These are phyloP conservation scores for Diaporthe sp. DNA, from an alignment of 2,329 filamentous ascomycete genomes.

Conservation along the genomic window DNA sequence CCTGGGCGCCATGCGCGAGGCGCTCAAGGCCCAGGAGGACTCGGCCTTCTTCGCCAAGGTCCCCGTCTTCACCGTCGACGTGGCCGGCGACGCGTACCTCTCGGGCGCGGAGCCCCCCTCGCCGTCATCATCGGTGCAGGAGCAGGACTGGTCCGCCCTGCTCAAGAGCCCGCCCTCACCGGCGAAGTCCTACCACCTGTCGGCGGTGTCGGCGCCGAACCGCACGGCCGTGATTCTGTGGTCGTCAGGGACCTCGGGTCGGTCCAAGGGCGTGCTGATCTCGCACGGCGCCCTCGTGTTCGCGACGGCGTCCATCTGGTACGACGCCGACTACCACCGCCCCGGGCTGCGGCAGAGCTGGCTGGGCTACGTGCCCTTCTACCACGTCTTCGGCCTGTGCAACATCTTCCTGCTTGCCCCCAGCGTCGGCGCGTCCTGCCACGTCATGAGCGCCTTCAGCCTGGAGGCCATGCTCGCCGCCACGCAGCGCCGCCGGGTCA, in stretches of 20 bases:
- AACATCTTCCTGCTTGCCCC: slow-evolving; percentile 72
- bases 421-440: slow-evolving; percentile 68
- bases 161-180: slow-evolving; percentile 63
- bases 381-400: slow-evolving; percentile 72
- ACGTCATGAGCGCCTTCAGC: slow-evolving; percentile 79
- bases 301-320: slow-evolving; percentile 63
- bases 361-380: slow-evolving; percentile 79
- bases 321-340: slow-evolving; percentile 62
- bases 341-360: slow-evolving; percentile 53
- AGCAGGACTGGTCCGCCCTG: slow-evolving; percentile 73
- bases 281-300: slow-evolving; percentile 77
- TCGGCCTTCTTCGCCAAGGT: slow-evolving; percentile 54
- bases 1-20: slow-evolving; percentile 51
- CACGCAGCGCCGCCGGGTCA: slow-evolving; percentile 74
- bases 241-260: slow-evolving; percentile 76
- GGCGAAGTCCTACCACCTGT: slow-evolving; percentile 53
- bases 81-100: slow-evolving; percentile 53
- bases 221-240: slow-evolving; percentile 68
- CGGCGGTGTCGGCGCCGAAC: slow-evolving; percentile 60
- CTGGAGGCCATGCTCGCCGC: slow-evolving; percentile 74
- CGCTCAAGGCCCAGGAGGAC: slow-evolving; percentile 53
- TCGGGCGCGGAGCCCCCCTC: not conserved
- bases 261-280: slow-evolving; percentile 82
- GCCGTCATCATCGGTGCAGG: slow-evolving; percentile 40
- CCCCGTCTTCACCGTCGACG: slow-evolving; percentile 71